Base-by-base conservation (phyloP, 208 protist species). In the Crithidia thermophila region DNA sequence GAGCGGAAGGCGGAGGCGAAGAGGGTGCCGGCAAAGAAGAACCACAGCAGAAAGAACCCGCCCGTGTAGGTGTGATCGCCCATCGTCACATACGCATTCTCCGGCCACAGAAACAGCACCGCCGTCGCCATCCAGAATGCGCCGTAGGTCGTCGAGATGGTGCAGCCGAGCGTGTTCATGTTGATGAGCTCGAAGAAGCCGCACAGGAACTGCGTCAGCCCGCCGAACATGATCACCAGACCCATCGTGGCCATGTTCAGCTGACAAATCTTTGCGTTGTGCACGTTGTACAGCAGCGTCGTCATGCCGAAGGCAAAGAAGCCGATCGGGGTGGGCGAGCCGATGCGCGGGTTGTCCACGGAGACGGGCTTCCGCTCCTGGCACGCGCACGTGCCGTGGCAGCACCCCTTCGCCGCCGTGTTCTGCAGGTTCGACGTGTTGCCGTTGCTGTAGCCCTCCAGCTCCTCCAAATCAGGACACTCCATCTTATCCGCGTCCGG, bases 291-390 rank as follows among this genome's bases (percentile, higher is more conserved):
- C 34, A 91, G 67, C 13, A 91, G 46, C 23, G 78, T 91, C 20
- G 85, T 88, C 64, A 91, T 83, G 18, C 85, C 85, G 55, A 88
- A 91, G n/a, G 75, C 82, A 28, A 84, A 72, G 42, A 91, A 72
- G 55, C 80, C 77, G 27, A 86, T 43, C 18, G 80, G 71, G 18
- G 57, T 77, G 23, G 81, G 67, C 33, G 83, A 82, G 16, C 67
- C 76, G 20, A 64, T 66, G 40, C 75, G 78, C 3, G 62, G 68
- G 68, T 63, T 67, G 16, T 62, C 60, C 1, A 58, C 40, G 2
- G 59, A 75, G 42, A 67, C 40, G 13, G 53, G 68, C 45, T 36
- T 67, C 10, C 33, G 9, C 9, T 30, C 34, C 16, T 63, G 57
- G 42, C 55, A 61, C 20, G 18, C 14, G 43, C 43, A n/a, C n/a